phyloP scores from a whole-genome alignment of 148 eudicot genomes.

The Fagopyrum homotropicum region DNA sequence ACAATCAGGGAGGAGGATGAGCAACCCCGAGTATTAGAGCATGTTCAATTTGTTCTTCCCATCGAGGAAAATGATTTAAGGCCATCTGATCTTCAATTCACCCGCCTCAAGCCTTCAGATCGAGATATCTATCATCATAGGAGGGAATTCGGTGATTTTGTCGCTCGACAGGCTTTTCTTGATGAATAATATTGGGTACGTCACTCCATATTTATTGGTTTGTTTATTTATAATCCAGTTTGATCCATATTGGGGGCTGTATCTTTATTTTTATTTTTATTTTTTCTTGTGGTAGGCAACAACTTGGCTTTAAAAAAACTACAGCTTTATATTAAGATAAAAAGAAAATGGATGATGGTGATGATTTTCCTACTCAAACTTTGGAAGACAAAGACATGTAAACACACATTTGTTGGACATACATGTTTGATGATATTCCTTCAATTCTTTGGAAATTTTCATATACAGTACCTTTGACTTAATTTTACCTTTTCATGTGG shows the following conservation, averaged over 20 bases:
- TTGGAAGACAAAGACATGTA: slow-evolving; percentile 76
- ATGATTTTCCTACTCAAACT: no score
- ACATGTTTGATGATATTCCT: slow-evolving; percentile 35
- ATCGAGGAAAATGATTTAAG: not conserved
- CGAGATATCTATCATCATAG: slow-evolving; percentile 17
- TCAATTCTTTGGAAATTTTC: not conserved
- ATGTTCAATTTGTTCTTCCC: not conserved
- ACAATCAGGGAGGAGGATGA: not conserved
- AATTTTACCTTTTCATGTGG: not conserved
- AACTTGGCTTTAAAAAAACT: slow-evolving; percentile 89
- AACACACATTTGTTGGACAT: slow-evolving; percentile 69
- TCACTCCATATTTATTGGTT: not conserved
- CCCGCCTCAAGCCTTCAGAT: slow-evolving; percentile 37
- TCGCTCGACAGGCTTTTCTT: slow-evolving; percentile 55
- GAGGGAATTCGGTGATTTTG: slow-evolving; percentile 52
- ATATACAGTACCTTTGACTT: not conserved
- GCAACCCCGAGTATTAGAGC: not conserved
- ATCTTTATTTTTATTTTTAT: not conserved
- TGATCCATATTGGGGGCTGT: not conserved
- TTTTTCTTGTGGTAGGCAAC: slow-evolving; percentile 48
- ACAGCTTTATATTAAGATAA: no score
- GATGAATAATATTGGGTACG: slow-evolving; percentile 80
- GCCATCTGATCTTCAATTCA: slow-evolving; percentile 29
- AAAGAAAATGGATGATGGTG: no score
- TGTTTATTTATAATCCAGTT: not conserved